phyloP scores from a whole-genome alignment of 2,329 filamentous ascomycete species.

The Hypoxylon sp. region DNA sequence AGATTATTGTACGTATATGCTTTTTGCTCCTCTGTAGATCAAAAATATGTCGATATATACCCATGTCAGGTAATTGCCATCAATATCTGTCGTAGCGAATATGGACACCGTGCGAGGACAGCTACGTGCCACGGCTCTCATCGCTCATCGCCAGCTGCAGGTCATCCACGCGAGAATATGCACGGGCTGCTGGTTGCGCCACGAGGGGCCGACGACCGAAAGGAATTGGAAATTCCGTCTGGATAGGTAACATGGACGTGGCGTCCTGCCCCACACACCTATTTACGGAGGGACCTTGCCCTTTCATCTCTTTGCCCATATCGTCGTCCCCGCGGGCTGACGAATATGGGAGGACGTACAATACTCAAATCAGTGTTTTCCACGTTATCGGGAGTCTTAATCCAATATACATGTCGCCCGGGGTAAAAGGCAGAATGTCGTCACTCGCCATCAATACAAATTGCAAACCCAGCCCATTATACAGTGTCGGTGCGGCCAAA shows the following conservation, averaged over 20 bases:
- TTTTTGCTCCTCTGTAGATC: conserved; percentile 4
- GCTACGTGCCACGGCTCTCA: conserved; percentile 27
- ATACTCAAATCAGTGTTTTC: conserved; percentile 39
- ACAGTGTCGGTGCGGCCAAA: conserved; percentile 22
- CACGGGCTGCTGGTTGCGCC: conserved; percentile 42
- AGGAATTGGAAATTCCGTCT: conserved; percentile 44
- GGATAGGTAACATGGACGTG: conserved; percentile 42
- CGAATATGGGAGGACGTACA: conserved; percentile 31
- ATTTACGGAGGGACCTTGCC: conserved; percentile 9
- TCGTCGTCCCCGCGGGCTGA: conserved; percentile 40
- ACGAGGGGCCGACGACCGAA: conserved; percentile 42
- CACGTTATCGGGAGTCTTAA: conserved; percentile 37
- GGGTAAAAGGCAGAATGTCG: conserved; percentile 35
- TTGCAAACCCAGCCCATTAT: conserved; percentile 23
- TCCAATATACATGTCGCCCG: conserved; percentile 26
- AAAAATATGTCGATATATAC: conserved; percentile 9
- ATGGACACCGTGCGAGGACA: conserved; percentile 30
- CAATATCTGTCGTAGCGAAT: conserved; percentile 12
- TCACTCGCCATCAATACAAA: conserved; percentile 36
- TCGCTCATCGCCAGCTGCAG: conserved; percentile 34
- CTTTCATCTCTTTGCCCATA: conserved; percentile 33
- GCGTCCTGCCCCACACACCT: conserved; percentile 38
- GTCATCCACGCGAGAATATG: conserved; percentile 44
- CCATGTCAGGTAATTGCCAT: conserved; percentile 13
- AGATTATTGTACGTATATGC: conserved; percentile 14